phyloP scores from a whole-genome alignment of 2,329 filamentous ascomycete species.

The Penicillium thymicola region DNA sequence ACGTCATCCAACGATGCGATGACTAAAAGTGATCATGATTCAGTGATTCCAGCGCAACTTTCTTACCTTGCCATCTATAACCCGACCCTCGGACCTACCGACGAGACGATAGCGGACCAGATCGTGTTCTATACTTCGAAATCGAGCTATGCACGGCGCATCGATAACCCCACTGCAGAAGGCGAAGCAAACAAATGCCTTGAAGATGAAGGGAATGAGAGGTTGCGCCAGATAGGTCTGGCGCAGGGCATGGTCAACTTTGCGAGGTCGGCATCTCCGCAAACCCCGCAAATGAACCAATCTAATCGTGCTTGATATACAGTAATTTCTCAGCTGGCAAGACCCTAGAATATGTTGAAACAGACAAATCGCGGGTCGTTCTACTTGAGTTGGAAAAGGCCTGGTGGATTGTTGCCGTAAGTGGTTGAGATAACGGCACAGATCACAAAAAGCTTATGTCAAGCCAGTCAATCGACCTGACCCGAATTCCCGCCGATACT shows the following conservation, averaged over 20 bases:
- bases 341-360: conserved; percentile 81
- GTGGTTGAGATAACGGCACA: conserved; percentile 32
- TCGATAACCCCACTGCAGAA: conserved; percentile 15
- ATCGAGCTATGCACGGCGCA: conserved; percentile 27
- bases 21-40: conserved; percentile 36
- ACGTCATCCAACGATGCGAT: conserved; percentile 32
- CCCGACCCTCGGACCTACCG: conserved; percentile 69
- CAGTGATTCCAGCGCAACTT: conserved; percentile 72
- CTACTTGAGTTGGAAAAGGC: conserved; percentile 81
- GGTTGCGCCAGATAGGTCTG: conserved; percentile 85
- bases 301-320: conserved; percentile 18
- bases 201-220: conserved; percentile 74
- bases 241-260: conserved; percentile 97
- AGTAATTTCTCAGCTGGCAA: conserved; percentile 78
- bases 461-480: conserved; percentile 73
- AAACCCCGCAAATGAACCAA: conserved; percentile 9
- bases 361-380: conserved; percentile 80
- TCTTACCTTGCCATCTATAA: conserved; percentile 95
- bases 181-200: conserved; percentile 30
- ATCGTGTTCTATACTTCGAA: conserved; percentile 87
- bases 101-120: conserved; percentile 73
- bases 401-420: conserved; percentile 93
- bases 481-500: conserved; percentile 61
- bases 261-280: conserved; percentile 54
- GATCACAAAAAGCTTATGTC: conserved; percentile 10